These are phyloP conservation scores for Fusarium sp. DNA, from an alignment of 2,329 filamentous ascomycete species.

Conservation along the genomic window DNA sequence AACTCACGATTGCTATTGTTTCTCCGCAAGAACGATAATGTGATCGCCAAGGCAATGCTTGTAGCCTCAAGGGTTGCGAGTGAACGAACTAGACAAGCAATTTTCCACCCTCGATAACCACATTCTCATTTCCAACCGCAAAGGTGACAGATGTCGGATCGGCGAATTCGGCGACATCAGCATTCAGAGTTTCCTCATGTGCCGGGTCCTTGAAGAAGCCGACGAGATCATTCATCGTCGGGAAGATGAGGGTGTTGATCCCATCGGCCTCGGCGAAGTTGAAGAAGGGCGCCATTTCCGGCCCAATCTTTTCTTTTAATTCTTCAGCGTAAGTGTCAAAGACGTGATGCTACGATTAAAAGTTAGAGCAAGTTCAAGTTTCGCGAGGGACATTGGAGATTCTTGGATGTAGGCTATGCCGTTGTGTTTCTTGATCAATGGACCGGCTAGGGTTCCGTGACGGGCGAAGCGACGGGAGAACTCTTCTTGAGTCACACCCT, in stretches of 20 bases:
- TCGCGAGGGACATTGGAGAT: background rate
- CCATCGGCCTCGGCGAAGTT: background rate
- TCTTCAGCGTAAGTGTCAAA: background rate
- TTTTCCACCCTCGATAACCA: background rate
- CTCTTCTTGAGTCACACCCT: background rate
- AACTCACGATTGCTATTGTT: background rate
- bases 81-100: background rate
- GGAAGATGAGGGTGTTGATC: background rate
- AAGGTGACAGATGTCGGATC: background rate
- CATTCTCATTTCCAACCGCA: background rate
- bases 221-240: background rate
- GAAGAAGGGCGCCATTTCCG: background rate
- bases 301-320: background rate
- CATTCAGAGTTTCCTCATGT: background rate
- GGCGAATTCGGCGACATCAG: background rate
- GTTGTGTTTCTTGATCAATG: background rate
- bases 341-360: background rate
- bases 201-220: constrained; percentile 1
- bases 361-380: background rate
- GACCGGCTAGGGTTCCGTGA: background rate
- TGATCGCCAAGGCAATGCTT: background rate
- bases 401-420: background rate
- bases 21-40: background rate
- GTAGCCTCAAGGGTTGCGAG: background rate
- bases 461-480: background rate